These are phyloP conservation scores for Cercospora zeina DNA, from an alignment of 2,329 filamentous ascomycete genomes.

Conservation along the genomic window DNA sequence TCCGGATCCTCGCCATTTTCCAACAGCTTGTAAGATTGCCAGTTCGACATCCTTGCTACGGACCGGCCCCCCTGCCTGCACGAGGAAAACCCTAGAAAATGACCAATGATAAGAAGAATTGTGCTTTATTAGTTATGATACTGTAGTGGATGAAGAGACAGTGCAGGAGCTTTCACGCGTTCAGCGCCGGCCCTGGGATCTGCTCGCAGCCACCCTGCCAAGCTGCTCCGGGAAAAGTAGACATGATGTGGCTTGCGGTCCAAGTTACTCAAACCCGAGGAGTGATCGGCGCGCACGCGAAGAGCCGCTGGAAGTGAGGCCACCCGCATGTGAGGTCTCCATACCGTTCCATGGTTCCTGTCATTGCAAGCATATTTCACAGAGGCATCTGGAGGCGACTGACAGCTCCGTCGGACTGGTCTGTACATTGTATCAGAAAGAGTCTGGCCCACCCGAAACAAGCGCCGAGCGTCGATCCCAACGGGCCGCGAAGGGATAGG, in stretches of 20 bases:
- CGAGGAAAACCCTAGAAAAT: not conserved
- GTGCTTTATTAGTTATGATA: no score
- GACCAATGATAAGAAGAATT: not conserved
- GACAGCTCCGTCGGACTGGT: not conserved
- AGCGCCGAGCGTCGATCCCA: not conserved
- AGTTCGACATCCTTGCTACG: conserved; percentile 23
- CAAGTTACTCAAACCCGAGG: not conserved
- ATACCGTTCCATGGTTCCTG: not conserved
- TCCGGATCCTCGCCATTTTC: conserved; percentile 25
- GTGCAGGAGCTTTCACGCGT: not conserved
- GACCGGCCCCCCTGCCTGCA: not conserved
- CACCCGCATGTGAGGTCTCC: no score
- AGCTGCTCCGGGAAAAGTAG: conserved; percentile 9
- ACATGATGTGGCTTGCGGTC: conserved; percentile 16
- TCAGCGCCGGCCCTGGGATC: conserved; percentile 1
- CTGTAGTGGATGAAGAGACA: not conserved
- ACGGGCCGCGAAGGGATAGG: not conserved
- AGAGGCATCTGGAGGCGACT: not conserved
- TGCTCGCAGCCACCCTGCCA: conserved; percentile 10
- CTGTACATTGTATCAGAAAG: not conserved
- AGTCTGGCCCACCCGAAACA: not conserved
- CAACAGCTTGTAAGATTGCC: conserved; percentile 27
- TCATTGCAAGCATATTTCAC: not conserved
- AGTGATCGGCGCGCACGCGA: conserved; percentile 4
- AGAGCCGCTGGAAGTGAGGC: no score